phyloP scores from a whole-genome alignment of 2,329 filamentous ascomycete genomes.

The Microdochium trichocladiopsis region DNA sequence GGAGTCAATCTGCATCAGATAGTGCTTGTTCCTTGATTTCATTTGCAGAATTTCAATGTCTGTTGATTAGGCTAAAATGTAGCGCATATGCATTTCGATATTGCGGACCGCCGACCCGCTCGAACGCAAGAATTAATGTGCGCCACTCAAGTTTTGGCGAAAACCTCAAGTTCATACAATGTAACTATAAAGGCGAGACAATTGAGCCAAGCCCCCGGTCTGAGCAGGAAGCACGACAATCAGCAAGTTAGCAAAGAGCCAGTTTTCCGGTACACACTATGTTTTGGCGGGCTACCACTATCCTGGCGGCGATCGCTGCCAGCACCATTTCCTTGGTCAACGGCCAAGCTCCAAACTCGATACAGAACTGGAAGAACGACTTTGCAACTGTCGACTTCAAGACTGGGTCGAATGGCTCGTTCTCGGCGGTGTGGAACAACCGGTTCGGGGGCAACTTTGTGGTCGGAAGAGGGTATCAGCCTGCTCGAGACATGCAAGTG shows the following conservation, averaged over 20 bases:
- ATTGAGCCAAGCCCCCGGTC: not conserved
- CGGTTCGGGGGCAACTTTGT: slow-evolving; percentile 2
- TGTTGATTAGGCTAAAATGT: not conserved
- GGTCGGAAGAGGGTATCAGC: slow-evolving; percentile 1
- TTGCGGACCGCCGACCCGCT: not conserved
- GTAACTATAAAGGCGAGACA: not conserved
- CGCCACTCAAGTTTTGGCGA: not conserved
- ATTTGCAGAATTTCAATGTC: not conserved
- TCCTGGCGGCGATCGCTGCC: not conserved
- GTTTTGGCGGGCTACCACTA: not conserved
- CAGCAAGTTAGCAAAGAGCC: not conserved
- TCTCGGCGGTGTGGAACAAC: slow-evolving; percentile 1
- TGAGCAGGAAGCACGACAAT: not conserved
- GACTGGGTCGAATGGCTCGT: not conserved
- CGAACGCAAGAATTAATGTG: not conserved
- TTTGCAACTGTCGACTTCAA: slow-evolving; percentile 1
- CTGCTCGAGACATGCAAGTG: slow-evolving; percentile 1
- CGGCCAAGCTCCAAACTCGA: not conserved
- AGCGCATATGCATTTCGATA: not conserved
- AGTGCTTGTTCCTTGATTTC: not conserved
- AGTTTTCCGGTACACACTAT: not conserved
- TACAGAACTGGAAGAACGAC: slow-evolving; percentile 2
- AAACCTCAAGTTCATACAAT: not conserved
- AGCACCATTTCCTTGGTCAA: not conserved
- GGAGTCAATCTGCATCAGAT: not conserved